Base-by-base conservation (phyloP, 1,284 basidiomycete genomes). In the Xerocomus amazonicus region DNA sequence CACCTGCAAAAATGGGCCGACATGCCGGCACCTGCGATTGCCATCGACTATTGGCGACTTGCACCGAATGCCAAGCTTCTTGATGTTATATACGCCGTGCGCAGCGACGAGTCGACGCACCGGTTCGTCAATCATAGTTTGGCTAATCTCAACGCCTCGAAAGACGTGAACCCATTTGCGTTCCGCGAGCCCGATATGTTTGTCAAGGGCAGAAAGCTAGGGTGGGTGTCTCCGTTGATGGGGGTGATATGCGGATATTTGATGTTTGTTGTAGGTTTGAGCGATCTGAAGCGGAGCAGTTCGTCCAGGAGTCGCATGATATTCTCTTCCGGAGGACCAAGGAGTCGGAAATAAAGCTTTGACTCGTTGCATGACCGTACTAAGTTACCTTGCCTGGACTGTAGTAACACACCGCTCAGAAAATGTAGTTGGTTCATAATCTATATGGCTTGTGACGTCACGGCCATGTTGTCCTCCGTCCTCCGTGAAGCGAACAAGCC, bases 31-130 rank as follows among this genome's bases (percentile, higher is more conserved):
- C 94, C 94, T 0, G 75, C 82, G 61, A 96, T 97, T 65, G 90
- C 94, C 16, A 92, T 91, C 59, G 90, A 95, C 65, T 97, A 97
- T 72, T 97, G 94, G 94, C 84, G 92, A 47, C 76, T 97, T 32
- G 67, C 72, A 1, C 66, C 77, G 2, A 75, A 87, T 58, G 87
- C 93, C 0, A 92, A 81, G 59, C 72, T 97, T 53, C 73, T 91
- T 23, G 95, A 97, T 61, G 88, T 97, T 42, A 76, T 97, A 50
- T 87, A 90, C 59, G 92, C 91, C 13, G 90, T 99, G 16, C 80
- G 90, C 47, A 92, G 92, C 12, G 96, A 99, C 68, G 96, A 98
- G 67, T 84, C 87, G 3, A 92, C 90, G 0, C 94, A 97, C 63
- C 79, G 94, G 50, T 96, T 92, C 61, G 91, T 93, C 55, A 95